Percentiles rank a stretch among this genome's conserved stretches.
phyloP scores from a whole-genome alignment of 1,284 basidiomycete species.

The Moesziomyces antarcticus region DNA sequence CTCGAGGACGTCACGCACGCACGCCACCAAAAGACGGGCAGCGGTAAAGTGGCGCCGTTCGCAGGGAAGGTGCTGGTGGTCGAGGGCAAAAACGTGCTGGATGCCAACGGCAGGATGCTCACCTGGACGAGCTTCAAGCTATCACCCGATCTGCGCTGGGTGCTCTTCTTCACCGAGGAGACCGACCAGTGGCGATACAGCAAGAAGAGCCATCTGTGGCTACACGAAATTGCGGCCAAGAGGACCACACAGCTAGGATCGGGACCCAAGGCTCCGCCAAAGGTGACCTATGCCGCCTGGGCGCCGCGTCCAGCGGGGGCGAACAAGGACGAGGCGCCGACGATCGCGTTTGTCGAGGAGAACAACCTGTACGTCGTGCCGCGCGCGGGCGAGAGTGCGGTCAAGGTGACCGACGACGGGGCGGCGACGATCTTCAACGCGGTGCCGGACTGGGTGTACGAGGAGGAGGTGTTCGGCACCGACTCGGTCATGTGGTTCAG shows the following conservation, averaged over 20 bases:
- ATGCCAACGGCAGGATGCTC: conserved; percentile 38
- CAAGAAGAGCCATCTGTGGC: conserved; percentile 85
- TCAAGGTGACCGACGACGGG: conserved; percentile 84
- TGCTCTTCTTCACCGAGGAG: conserved; percentile 51
- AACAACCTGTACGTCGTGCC: conserved; percentile 56
- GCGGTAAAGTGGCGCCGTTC: conserved; percentile 48
- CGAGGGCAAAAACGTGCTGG: conserved; percentile 49
- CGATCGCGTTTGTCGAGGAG: conserved; percentile 51
- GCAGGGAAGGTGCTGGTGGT: conserved; percentile 54
- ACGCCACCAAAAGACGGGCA: conserved; percentile 41
- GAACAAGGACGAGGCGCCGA: conserved; percentile 12
- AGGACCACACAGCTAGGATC: conserved; percentile 73
- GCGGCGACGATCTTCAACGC: conserved; percentile 89
- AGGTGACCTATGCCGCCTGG: conserved; percentile 41
- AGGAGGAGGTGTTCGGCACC: conserved; percentile 74
- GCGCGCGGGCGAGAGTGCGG: conserved; percentile 69
- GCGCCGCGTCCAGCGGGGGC: conserved; percentile 18
- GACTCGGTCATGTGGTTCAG: conserved; percentile 91
- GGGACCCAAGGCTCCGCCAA: conserved; percentile 18
- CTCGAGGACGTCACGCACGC: conserved; percentile 61
- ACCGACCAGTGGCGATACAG: conserved; percentile 90
- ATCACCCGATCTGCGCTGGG: conserved; percentile 51
- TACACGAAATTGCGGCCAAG: conserved; percentile 76
- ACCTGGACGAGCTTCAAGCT: conserved; percentile 50
- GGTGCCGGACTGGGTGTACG: conserved; percentile 81